A percentile compares a stretch with the other conserved stretches of the same genome.
Evolutionary conservation across 73 alveolate species (phyloP).

Genomic region (Urostyla sp.): DNA sequence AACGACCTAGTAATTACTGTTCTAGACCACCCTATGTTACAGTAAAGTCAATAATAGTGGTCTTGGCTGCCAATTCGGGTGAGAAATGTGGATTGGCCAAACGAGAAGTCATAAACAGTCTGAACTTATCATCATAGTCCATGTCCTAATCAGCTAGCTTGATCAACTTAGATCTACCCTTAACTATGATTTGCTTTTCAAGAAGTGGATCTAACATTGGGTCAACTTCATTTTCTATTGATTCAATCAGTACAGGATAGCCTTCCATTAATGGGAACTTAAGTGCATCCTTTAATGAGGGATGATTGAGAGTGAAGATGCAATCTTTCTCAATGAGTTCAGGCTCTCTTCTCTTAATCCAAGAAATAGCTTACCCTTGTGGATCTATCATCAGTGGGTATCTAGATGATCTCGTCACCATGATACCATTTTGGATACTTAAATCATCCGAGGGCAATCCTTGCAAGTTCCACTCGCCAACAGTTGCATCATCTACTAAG

Average conservation of each 20-base stretch:
- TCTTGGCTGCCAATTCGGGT: slow-evolving; percentile 99
- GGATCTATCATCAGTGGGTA: slow-evolving; percentile 99
- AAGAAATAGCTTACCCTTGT: slow-evolving; percentile 98
- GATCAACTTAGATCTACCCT: slow-evolving; percentile 94
- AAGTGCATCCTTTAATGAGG: slow-evolving; percentile 89
- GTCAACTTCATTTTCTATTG: slow-evolving; percentile 99
- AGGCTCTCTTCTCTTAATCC: slow-evolving; percentile 93
- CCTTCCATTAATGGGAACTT: slow-evolving; percentile 93
- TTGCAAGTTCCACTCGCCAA: slow-evolving; percentile 99
- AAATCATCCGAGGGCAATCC: slow-evolving; percentile 99
- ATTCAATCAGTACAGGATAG: slow-evolving; percentile 96
- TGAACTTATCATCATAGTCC: slow-evolving; percentile 95
- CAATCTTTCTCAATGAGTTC: slow-evolving; percentile 81
- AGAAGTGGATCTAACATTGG: slow-evolving; percentile 99
- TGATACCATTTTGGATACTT: slow-evolving; percentile 99
- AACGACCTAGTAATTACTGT: slow-evolving; percentile 95
- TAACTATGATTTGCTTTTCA: slow-evolving; percentile 97
- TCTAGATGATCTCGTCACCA: slow-evolving; percentile 99
- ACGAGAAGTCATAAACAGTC: slow-evolving; percentile 97
- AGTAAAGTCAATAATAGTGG: slow-evolving; percentile 99
- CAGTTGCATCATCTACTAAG: slow-evolving; percentile 99
- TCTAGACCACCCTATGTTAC: slow-evolving; percentile 99
- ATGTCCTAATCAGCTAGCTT: slow-evolving; percentile 97
- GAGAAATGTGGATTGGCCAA: slow-evolving; percentile 95
- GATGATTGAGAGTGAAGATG: slow-evolving; percentile 88